Conservation (phyloP, 345 rosid genomes). For the Aurinia saxatilis region DNA sequence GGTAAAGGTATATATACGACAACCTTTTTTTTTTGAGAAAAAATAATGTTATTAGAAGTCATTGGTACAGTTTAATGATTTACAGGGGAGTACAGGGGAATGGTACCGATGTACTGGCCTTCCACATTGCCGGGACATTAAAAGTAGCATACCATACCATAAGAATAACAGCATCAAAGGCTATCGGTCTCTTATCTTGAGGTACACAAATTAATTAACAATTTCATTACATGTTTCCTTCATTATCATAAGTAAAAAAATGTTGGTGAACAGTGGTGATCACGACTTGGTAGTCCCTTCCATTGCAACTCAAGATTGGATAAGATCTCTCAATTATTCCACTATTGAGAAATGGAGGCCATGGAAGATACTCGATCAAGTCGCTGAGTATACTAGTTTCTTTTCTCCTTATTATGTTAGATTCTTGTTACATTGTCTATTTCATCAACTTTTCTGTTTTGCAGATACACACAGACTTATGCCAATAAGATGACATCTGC, state of each 20-base stretch:
- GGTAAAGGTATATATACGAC: background rate
- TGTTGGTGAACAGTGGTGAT: conserved; percentile 51
- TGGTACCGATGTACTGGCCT: conserved; percentile 1
- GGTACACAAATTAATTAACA: conserved; percentile 2
- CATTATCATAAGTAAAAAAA: no score
- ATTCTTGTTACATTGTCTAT: no score
- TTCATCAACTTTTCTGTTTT: background rate
- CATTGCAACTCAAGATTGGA: conserved; percentile 57
- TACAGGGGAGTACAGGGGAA: conserved; percentile 8
- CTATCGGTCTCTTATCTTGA: conserved; percentile 19
- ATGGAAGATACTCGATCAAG: conserved; percentile 45
- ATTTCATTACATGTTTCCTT: background rate
- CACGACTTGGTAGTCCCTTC: conserved; percentile 52
- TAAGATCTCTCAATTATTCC: conserved; percentile 45
- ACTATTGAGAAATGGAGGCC: conserved; percentile 54
- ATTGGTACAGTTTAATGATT: background rate
- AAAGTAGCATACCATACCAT: conserved; percentile 23
- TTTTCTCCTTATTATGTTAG: no score
- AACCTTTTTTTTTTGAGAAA: no score
- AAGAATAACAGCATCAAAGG: conserved; percentile 12
- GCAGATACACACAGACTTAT: conserved; percentile 55
- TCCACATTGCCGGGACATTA: background rate
- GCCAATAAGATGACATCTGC: no score
- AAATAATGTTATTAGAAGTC: background rate
- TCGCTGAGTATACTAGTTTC: conserved; percentile 38